Percentiles rank a stretch among this genome's conserved stretches.
Evolutionary conservation across 1,139 yeast species (phyloP).

Genomic region (Saccharomyces uvarum): DNA sequence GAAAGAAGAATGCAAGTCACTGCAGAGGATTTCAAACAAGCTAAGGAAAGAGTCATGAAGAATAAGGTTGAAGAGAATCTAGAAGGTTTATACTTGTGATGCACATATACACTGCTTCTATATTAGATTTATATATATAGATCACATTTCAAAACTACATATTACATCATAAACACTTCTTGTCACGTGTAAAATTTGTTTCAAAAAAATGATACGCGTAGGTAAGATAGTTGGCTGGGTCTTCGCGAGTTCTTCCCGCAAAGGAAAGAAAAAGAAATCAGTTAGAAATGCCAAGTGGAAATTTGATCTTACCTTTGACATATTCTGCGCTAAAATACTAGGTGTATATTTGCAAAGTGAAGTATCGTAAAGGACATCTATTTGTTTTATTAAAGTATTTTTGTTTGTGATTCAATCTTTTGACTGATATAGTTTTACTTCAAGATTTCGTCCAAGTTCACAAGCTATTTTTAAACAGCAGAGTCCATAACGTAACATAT

Average conservation of each 20-base stretch:
- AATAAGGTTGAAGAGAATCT: slow-evolving; percentile 95
- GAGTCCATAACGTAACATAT: not conserved
- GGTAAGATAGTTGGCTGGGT: not conserved
- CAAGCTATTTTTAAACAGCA: not conserved
- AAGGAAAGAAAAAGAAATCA: not conserved
- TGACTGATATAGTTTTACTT: not conserved
- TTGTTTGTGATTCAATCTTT: not conserved
- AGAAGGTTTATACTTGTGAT: slow-evolving; percentile 82
- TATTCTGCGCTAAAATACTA: not conserved
- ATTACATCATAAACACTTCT: not conserved
- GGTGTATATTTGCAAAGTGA: not conserved
- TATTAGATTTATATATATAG: slow-evolving; percentile 29
- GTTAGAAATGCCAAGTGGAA: not conserved
- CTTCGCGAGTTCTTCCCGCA: not conserved
- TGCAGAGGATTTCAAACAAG: slow-evolving; percentile 88
- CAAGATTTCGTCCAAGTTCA: not conserved
- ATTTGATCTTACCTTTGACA: not conserved
- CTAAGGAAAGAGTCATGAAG: slow-evolving; percentile 94
- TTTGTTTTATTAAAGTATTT: not conserved
- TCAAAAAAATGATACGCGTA: not conserved
- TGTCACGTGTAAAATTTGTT: not conserved
- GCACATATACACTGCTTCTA: slow-evolving; percentile 7
- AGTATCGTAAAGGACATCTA: not conserved
- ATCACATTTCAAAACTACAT: slow-evolving; percentile 8
- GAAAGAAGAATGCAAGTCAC: slow-evolving; percentile 98